A percentile compares a stretch with the other conserved stretches of the same genome.
These are phyloP conservation scores for Rhodotorula toruloides DNA, from an alignment of 768 basidiomycete species.

Conservation along the genomic window DNA sequence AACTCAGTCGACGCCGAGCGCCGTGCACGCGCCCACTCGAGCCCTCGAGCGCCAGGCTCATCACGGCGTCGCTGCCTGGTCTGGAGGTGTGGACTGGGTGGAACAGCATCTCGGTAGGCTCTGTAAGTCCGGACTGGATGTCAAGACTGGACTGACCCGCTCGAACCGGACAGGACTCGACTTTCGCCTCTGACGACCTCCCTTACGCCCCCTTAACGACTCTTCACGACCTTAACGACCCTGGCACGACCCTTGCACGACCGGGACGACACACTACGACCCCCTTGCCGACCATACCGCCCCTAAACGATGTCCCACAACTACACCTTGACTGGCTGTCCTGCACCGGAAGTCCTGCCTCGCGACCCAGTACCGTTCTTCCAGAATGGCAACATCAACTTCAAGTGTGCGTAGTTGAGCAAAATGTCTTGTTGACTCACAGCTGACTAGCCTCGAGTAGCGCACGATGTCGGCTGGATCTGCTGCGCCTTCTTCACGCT, in stretches of 20 bases:
- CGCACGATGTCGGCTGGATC: conserved; percentile 69
- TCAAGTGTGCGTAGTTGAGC: conserved; percentile 54
- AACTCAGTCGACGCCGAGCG: no score
- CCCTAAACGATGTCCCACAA: background rate
- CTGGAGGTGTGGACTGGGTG: no score
- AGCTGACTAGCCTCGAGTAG: conserved; percentile 45
- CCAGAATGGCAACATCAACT: conserved; percentile 58
- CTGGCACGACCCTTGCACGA: background rate
- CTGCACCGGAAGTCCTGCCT: conserved; percentile 47
- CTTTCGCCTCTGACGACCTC: no score
- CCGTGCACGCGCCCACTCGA: no score
- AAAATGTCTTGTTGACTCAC: background rate
- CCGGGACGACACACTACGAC: no score
- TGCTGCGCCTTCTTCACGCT: conserved; percentile 56
- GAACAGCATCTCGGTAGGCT: no score
- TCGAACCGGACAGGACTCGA: no score
- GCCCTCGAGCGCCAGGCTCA: no score
- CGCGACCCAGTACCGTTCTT: conserved; percentile 56
- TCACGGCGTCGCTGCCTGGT: no score
- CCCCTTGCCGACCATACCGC: no score
- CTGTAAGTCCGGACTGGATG: no score
- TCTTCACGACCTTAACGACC: background rate
- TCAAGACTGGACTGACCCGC: no score
- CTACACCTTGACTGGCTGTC: conserved; percentile 35
- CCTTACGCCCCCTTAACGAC: background rate